Evolutionary conservation across 2,329 filamentous ascomycete species (phyloP), one percentile per base, ranked within the genome.

Genomic region (Alternaria sp.): DNA sequence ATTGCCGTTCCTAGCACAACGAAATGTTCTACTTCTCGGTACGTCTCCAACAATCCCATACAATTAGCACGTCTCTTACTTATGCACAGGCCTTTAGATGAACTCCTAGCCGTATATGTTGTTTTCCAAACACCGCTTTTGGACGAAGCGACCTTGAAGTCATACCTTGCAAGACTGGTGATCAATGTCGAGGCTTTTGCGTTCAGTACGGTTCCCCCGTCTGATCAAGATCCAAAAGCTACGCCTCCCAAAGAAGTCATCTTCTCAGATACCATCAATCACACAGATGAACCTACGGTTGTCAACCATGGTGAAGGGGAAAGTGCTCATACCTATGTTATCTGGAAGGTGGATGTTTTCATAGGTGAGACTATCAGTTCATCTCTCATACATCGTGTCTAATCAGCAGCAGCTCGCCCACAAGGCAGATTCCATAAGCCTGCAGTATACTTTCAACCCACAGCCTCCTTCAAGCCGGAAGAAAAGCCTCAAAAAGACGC

Each of bases 11-110:
- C 84, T 93, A 72, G 81, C 86, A 46, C 86, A 88, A 70, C 85
- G 91, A 67, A 85, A 90, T 43, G 85, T 85, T 58, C 82, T 94
- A 43, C 91, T 92, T 75, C 93, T 93, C 74, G 91, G 91, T 93
- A 83, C 69, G 86, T 79, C 50, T 58, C 62, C 57, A 54, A 6
- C 43, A 63, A 61, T 68, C 69, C 65, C 74, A 68, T 81, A 79
- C 80, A 69, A 74, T 71, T 68, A 73, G 83, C 81, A 73, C 62
- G 62, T 74, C 69, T 83, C 81, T 85, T 83, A 83, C 85, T 86
- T 79, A 86, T 80, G 32, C 71, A 70, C 80, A 85, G 81, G 82
- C 74, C 54, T 75, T 61, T 81, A 93, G 91, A 94, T 86, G 91
- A 94, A 83, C 88, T 88, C 25, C 85, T 91, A 60, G 83, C 89